Evolutionary conservation across 225 moss, liverwort and hornwort species (phyloP), one percentile per base, ranked within the genome.

Genomic region (Climacium dendroides): DNA sequence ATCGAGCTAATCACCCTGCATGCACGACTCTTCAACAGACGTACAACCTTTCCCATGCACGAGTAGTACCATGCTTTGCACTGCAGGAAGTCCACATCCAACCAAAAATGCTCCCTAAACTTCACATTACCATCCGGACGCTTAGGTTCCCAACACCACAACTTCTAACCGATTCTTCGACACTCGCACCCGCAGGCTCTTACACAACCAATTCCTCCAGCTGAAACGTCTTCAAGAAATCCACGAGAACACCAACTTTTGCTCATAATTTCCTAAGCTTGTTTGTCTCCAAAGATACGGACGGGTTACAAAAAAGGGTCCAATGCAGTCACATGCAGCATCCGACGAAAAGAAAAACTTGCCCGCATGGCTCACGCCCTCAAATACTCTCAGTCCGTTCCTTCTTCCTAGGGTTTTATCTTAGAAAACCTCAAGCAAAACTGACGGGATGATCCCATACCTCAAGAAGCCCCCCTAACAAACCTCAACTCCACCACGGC

Each of bases 341-440:
- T 58, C 55, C 48, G 55, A 81, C 45, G 48, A 76, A 71, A 18
- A 45, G 35, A 77, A 25, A 75, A 55, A 79, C 84, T 65, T 77
- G 26, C 57, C 39, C 14, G 82, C 88, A 75, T 81, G 83, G 78
- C 83, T 78, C 77, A 53, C 45, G 19, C 80, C 62, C 76, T 66
- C 80, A 60, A 78, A 55, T 54, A 67, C 45, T 54, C 20, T 65
- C 81, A 84, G 59, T 4, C 24, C 63, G 37, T n/a, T 81, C 65
- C 32, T 54, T 62, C 80, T 82, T 78, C n/a, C 47, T 91, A 90
- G 88, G 92, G 92, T 87, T 92, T 79, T 50, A 59, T 53, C 80
- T 45, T 48, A 62, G n/a, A 66, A 58, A 79, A 85, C 43, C 67
- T 52, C 52, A 45, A 43, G 32, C 29, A 22, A 61, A 78, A 59